These are phyloP conservation scores for Basidiobolus heterosporus DNA, from an alignment of 371 early-diverging fungal genomes.

Conservation along the genomic window DNA sequence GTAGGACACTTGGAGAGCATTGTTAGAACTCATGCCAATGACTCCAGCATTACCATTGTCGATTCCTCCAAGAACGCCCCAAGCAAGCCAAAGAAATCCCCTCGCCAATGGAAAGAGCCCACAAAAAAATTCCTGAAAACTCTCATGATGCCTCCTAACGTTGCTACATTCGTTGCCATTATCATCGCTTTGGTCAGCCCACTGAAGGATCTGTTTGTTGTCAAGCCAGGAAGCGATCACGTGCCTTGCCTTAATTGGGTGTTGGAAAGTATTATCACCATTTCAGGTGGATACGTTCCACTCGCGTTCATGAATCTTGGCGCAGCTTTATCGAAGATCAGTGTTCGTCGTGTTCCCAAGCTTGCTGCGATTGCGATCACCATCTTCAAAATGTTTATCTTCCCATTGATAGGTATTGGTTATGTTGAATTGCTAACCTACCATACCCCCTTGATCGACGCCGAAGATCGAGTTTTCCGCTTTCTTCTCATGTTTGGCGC, in stretches of 20 bases:
- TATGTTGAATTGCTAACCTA: conserved; percentile 3
- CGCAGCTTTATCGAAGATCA: conserved; percentile 25
- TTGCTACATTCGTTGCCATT: conserved; percentile 22
- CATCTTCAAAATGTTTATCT: conserved; percentile 17
- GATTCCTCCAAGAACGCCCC: too few relatives aligned
- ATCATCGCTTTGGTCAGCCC: conserved; percentile 17
- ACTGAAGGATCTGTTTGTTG: conserved; percentile 17
- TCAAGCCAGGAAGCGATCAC: conserved; percentile 5
- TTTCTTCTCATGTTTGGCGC: conserved; percentile 30
- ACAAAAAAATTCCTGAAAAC: conserved; percentile 8
- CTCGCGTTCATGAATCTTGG: conserved; percentile 29
- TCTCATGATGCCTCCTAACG: conserved; percentile 16
- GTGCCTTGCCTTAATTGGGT: conserved; percentile 25
- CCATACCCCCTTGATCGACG: not conserved
- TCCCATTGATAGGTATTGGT: conserved; percentile 22
- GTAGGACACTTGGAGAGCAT: too few relatives aligned
- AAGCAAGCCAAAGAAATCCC: too few relatives aligned
- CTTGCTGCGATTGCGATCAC: conserved; percentile 12
- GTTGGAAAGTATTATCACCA: conserved; percentile 18
- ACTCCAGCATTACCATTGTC: too few relatives aligned
- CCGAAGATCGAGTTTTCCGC: conserved; percentile 23
- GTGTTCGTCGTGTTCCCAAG: conserved; percentile 11
- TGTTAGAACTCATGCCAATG: too few relatives aligned
- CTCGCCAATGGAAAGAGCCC: too few relatives aligned
- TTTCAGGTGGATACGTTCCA: conserved; percentile 29